Base-by-base conservation (phyloP, 1,284 basidiomycete genomes). In the Polyporus tsugae region DNA sequence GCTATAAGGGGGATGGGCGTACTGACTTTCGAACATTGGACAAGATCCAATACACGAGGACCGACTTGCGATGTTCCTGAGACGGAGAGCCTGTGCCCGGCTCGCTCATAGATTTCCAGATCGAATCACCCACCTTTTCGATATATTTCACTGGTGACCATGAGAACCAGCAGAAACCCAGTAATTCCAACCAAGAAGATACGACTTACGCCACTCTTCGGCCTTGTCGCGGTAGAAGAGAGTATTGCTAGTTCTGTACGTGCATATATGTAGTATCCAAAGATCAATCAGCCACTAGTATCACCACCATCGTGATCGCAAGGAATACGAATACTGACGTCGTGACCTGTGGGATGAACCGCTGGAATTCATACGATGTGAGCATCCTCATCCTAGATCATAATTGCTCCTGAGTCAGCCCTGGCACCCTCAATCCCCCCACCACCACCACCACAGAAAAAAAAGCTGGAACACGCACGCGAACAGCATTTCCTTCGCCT, bases 11-110 rank as follows among this genome's bases (percentile, higher is more conserved):
- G 0, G 53, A 2, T 62, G 10, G 55, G 22, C 33, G 60, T 13
- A 57, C 65, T 60, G 55, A 72, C 71, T 65, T 72, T 52, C 61
- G 79, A 62, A 74, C 89, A 88, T 89, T 84, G 68, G 82, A 83
- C 60, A 91, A 84, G 77, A 91, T 90, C 91, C 91, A 93, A 77
- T 90, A 91, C 35, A 88, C 82, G 75, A 89, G 91, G 78, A 90
- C 90, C 11, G 91, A 91, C 82, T 10, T 85, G 82, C 70, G 86
- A 82, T 66, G 69, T 41, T 70, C 65, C 52, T 58, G 62, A 13
- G 29, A 17, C 1, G 62, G 62, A 11, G 62, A 60, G 19, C 13
- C 10, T 3, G 29, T 29, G 0, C 60, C 42, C n/a, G n/a, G n/a
- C 17, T 19, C 11, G 22, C 33, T 62, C 36, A 72, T 90, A 76